A percentile compares a stretch with the other conserved stretches of the same genome.
phyloP scores from a whole-genome alignment of 106 monocot species.

The Acorus gramineus region DNA sequence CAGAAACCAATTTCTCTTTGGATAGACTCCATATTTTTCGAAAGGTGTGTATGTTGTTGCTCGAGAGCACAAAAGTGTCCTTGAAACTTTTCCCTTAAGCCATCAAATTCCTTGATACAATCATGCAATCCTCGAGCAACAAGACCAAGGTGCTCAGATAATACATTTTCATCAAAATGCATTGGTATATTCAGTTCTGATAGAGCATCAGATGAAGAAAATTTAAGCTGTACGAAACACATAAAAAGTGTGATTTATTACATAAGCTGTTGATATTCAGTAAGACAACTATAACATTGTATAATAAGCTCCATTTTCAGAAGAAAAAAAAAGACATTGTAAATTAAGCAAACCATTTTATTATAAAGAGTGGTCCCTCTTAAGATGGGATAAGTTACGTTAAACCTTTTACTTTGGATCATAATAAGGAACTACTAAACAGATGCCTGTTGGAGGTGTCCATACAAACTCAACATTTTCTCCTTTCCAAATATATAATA shows the following conservation, averaged over 20 bases:
- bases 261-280: too few species aligned
- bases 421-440: too few species aligned
- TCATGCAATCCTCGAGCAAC: constrained; percentile 20
- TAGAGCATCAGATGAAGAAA: constrained; percentile 6
- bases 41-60: constrained; percentile 24
- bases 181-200: constrained; percentile 21
- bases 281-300: too few species aligned
- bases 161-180: constrained; percentile 17
- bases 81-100: constrained; percentile 35
- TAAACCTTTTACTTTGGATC: too few species aligned
- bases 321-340: too few species aligned
- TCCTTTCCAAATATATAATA: too few species aligned
- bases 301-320: too few species aligned
- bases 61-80: constrained; percentile 34
- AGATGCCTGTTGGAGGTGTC: too few species aligned
- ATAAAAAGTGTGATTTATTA: not conserved
- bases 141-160: constrained; percentile 31
- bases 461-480: too few species aligned
- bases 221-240: constrained; percentile 23
- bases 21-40: constrained; percentile 22
- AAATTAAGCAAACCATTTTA: too few species aligned
- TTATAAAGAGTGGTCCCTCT: too few species aligned
- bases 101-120: constrained; percentile 28
- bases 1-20: constrained; percentile 28
- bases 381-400: too few species aligned